These are phyloP conservation scores for Aspergillus puulaauensis DNA, from an alignment of 2,329 filamentous ascomycete species.

Conservation along the genomic window DNA sequence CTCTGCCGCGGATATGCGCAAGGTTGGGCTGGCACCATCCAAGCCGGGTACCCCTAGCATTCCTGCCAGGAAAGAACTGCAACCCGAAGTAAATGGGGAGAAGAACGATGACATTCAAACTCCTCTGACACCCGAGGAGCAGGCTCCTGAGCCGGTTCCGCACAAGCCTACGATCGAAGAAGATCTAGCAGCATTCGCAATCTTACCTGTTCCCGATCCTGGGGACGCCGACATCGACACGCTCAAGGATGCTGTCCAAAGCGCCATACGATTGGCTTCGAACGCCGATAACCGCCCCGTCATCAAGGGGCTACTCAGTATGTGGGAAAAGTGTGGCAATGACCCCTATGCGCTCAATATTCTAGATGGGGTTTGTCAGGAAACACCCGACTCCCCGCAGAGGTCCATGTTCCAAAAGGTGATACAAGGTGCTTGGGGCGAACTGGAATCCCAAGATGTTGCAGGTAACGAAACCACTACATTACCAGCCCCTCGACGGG, in stretches of 20 bases:
- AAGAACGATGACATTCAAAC: slow-evolving; percentile 13
- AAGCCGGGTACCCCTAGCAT: slow-evolving; percentile 44
- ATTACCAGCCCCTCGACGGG: slow-evolving; percentile 16
- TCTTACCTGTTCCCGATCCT: slow-evolving; percentile 22
- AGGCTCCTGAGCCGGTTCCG: slow-evolving; percentile 5
- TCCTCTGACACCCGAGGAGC: slow-evolving; percentile 17
- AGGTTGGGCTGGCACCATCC: slow-evolving; percentile 44
- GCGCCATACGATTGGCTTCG: slow-evolving; percentile 28
- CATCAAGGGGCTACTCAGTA: slow-evolving; percentile 26
- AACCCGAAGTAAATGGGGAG: slow-evolving; percentile 15
- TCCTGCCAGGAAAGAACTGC: slow-evolving; percentile 43
- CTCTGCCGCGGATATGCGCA: slow-evolving; percentile 58
- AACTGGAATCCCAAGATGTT: slow-evolving; percentile 17
- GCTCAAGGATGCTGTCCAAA: slow-evolving; percentile 26
- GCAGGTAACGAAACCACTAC: slow-evolving; percentile 3
- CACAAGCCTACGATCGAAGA: slow-evolving; percentile 14
- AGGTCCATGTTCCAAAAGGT: slow-evolving; percentile 30
- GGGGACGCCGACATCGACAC: slow-evolving; percentile 29
- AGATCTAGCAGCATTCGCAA: slow-evolving; percentile 18
- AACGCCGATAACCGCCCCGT: slow-evolving; percentile 29
- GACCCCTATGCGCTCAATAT: slow-evolving; percentile 34
- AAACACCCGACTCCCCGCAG: slow-evolving; percentile 26
- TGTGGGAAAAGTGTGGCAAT: slow-evolving; percentile 28
- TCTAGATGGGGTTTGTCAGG: slow-evolving; percentile 28
- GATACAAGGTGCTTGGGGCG: slow-evolving; percentile 29